These are phyloP conservation scores for Cucurbita moschata DNA, from an alignment of 306 rosid genomes.

Conservation along the genomic window DNA sequence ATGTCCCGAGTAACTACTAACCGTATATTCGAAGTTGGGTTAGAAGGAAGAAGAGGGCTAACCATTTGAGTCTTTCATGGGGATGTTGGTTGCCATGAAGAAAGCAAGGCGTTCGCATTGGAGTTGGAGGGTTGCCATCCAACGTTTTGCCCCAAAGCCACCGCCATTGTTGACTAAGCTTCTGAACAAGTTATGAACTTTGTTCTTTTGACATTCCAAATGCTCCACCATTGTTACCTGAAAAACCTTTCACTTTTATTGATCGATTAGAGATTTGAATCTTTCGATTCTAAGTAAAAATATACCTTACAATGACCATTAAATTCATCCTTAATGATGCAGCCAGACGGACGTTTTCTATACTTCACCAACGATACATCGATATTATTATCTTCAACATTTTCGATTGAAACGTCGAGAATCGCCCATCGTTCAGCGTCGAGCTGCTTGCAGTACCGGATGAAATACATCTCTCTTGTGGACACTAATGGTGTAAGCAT, in stretches of 20 bases:
- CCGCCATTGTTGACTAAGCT: slow-evolving; percentile 61
- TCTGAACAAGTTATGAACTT: slow-evolving; percentile 63
- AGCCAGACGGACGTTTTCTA: slow-evolving; percentile 90
- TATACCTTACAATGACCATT: slow-evolving; percentile 95
- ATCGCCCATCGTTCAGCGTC: slow-evolving; percentile 78
- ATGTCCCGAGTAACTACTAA: too few species aligned
- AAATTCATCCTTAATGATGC: slow-evolving; percentile 84
- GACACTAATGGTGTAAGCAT: slow-evolving; percentile 90
- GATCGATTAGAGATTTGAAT: neutral
- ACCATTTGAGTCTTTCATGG: slow-evolving; percentile 81
- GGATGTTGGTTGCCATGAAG: slow-evolving; percentile 96
- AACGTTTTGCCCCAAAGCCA: slow-evolving; percentile 91
- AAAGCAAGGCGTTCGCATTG: slow-evolving; percentile 72
- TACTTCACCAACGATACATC: slow-evolving; percentile 75
- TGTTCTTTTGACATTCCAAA: slow-evolving; percentile 71
- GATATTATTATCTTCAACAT: slow-evolving; percentile 71
- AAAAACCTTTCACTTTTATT: neutral
- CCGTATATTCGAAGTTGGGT: too few species aligned
- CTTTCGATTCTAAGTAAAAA: neutral
- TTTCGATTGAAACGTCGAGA: slow-evolving; percentile 78
- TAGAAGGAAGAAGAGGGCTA: neutral
- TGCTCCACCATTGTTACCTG: slow-evolving; percentile 96
- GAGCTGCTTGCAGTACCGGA: slow-evolving; percentile 67
- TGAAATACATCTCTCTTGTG: slow-evolving; percentile 87
- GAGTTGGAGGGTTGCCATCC: slow-evolving; percentile 82